A percentile compares a stretch with the other conserved stretches of the same genome.
These are phyloP conservation scores for Rubia tinctorum DNA, from an alignment of 305 asterid genomes.

Conservation along the genomic window DNA sequence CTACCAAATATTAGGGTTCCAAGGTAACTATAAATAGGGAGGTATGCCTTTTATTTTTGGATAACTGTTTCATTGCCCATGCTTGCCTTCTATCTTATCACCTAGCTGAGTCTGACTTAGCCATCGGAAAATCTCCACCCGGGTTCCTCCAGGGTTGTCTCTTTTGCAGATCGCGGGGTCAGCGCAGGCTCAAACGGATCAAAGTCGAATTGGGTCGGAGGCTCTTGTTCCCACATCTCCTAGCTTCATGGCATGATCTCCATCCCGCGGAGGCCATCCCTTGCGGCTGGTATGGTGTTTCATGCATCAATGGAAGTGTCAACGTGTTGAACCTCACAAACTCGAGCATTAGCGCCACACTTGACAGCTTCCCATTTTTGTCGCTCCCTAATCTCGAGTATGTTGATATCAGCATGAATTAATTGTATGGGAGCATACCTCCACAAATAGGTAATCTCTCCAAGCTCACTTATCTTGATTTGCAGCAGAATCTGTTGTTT, in stretches of 20 bases:
- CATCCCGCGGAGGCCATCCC: not conserved
- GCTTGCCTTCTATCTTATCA: too few species aligned
- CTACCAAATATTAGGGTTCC: too few species aligned
- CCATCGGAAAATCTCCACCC: too few species aligned
- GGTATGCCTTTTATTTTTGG: too few species aligned
- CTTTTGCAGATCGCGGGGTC: too few species aligned
- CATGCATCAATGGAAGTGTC: conserved; percentile 19
- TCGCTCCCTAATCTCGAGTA: conserved; percentile 22
- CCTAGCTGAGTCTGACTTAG: too few species aligned
- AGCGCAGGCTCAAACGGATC: too few species aligned
- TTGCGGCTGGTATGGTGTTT: not conserved
- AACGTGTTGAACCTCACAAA: conserved; percentile 22
- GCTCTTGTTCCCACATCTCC: too few species aligned
- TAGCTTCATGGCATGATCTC: conserved; percentile 7
- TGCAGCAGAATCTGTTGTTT: conserved; percentile 1
- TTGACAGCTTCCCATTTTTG: conserved; percentile 18
- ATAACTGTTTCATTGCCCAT: too few species aligned
- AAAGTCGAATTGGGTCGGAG: too few species aligned
- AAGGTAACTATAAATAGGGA: too few species aligned
- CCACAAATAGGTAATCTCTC: conserved; percentile 21
- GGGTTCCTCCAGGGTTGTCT: too few species aligned
- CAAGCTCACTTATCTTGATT: conserved; percentile 12
- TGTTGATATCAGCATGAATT: conserved; percentile 6
- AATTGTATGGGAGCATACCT: conserved; percentile 22
- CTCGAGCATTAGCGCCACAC: conserved; percentile 14